Conservation (phyloP, 2,329 filamentous ascomycete genomes). For the Talaromyces sp. region DNA sequence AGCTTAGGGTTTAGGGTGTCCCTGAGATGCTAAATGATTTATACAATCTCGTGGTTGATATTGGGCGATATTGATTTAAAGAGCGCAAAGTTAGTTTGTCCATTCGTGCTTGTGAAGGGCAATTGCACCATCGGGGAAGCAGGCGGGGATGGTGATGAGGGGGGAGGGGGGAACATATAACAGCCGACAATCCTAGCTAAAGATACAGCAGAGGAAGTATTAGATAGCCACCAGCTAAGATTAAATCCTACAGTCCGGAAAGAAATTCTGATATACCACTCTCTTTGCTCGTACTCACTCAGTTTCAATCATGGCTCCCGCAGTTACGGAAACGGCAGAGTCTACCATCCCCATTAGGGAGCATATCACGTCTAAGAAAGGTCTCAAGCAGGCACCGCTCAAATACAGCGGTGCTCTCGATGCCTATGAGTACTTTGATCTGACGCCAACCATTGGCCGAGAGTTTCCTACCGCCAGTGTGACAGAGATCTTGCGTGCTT, state of each 20-base stretch:
- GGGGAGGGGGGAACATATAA: background rate
- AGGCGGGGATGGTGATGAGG: background rate
- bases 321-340: background rate
- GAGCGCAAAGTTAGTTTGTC: background rate
- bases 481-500: constrained; percentile 47
- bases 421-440: constrained; percentile 45
- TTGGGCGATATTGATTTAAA: background rate
- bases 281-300: background rate
- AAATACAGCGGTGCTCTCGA: constrained; percentile 42
- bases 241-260: too few relatives aligned
- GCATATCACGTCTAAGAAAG: background rate
- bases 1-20: background rate
- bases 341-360: background rate
- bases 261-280: too few relatives aligned
- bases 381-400: constrained; percentile 27
- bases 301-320: background rate
- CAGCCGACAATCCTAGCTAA: background rate
- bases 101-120: background rate
- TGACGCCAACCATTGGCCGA: constrained; percentile 51
- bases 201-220: background rate
- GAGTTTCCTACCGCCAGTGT: constrained; percentile 44
- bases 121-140: background rate
- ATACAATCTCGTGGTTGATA: background rate
- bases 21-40: background rate
- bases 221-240: too few relatives aligned